phyloP scores from a whole-genome alignment of 2,329 filamentous ascomycete species.

The Fusarium duplospermum region DNA sequence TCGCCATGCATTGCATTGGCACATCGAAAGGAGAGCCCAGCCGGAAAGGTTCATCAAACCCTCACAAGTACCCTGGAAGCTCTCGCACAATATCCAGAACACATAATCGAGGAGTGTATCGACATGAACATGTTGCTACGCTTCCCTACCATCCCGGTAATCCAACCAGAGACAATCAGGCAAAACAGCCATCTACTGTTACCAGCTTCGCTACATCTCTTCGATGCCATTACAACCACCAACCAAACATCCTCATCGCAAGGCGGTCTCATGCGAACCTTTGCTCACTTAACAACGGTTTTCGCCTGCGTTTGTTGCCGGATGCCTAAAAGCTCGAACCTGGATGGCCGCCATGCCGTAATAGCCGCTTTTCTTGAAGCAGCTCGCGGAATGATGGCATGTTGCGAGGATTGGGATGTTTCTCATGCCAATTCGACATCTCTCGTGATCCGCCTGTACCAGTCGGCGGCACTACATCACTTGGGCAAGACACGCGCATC shows the following conservation, averaged over 20 bases:
- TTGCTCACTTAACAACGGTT: not conserved
- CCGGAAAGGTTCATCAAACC: not conserved
- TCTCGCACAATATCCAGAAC: not conserved
- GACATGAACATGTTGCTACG: not conserved
- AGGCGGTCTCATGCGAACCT: slow-evolving; percentile 6
- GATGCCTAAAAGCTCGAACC: not conserved
- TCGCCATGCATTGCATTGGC: not conserved
- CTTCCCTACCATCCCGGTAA: slow-evolving; percentile 1
- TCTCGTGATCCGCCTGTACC: not conserved
- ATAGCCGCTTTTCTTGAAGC: slow-evolving; percentile 8
- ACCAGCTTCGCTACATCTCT: not conserved
- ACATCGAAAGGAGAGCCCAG: not conserved
- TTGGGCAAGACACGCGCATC: slow-evolving; percentile 11
- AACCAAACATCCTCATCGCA: not conserved
- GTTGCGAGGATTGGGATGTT: slow-evolving; percentile 19
- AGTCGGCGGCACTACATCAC: slow-evolving; percentile 12
- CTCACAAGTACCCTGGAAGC: not conserved
- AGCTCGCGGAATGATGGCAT: slow-evolving; percentile 9
- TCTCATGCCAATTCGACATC: slow-evolving; percentile 12
- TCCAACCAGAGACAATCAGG: not conserved
- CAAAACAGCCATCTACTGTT: not conserved
- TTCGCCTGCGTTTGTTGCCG: slow-evolving; percentile 7
- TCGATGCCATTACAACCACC: not conserved
- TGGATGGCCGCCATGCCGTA: not conserved
- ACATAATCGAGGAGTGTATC: not conserved